These are phyloP conservation scores for Silene vulgaris DNA, from an alignment of 179 eudicot species.

Conservation along the genomic window DNA sequence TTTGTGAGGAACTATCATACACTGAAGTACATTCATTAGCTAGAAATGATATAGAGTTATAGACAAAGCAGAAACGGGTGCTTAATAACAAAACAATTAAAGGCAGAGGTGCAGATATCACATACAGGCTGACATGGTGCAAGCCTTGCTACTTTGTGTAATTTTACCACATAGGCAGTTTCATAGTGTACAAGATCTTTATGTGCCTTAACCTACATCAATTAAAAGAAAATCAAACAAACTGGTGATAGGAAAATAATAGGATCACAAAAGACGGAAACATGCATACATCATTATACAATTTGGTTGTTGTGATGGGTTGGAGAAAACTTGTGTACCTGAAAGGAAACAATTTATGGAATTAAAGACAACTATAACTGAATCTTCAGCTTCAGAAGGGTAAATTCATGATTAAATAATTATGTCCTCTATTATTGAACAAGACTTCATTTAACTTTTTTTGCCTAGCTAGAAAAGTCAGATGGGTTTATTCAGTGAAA, in stretches of 20 bases:
- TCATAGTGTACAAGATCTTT: conserved; percentile 89
- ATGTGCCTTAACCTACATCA: conserved; percentile 66
- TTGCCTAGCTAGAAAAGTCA: too few relatives aligned
- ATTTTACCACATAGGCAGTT: conserved; percentile 92
- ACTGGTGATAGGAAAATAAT: background rate
- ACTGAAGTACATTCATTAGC: background rate
- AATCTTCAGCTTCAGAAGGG: background rate
- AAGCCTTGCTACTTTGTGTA: conserved; percentile 84
- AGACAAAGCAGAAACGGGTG: background rate
- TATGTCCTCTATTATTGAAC: too few relatives aligned
- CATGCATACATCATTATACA: conserved; percentile 72
- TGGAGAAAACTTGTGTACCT: conserved; percentile 96
- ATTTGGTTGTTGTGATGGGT: conserved; percentile 79
- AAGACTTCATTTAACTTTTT: too few relatives aligned
- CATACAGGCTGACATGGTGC: conserved; percentile 84
- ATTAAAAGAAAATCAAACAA: conserved; percentile 9
- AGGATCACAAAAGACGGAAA: background rate
- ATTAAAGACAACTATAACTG: background rate
- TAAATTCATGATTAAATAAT: background rate
- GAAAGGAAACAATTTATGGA: conserved; percentile 24
- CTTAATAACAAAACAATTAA: background rate
- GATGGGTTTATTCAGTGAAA: too few relatives aligned
- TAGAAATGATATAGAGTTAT: background rate
- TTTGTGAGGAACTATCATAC: background rate
- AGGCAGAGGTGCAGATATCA: conserved; percentile 7